Percentiles rank a stretch among this genome's conserved stretches.
These are phyloP conservation scores for Penicillium verhagenii DNA, from an alignment of 495 filamentous ascomycete species.

Conservation along the genomic window DNA sequence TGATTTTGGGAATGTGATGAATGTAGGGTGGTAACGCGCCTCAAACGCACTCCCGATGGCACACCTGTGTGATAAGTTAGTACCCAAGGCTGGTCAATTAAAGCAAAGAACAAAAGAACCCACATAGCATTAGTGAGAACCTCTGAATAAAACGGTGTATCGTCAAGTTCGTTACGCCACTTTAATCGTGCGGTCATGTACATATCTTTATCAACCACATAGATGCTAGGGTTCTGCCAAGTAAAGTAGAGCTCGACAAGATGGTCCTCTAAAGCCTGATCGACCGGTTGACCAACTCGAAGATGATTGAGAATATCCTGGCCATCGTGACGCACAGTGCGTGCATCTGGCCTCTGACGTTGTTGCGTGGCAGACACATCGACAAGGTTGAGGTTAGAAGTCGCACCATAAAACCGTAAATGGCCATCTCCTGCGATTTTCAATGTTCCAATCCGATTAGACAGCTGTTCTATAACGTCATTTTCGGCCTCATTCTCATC, in stretches of 20 bases:
- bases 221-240: conserved; percentile 51
- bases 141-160: conserved; percentile 50
- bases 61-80: conserved; percentile 37
- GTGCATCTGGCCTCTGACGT: conserved; percentile 52
- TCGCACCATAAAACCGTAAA: conserved; percentile 48
- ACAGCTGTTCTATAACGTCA: conserved; percentile 47
- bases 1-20: conserved; percentile 48
- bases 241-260: conserved; percentile 51
- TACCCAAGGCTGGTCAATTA: background rate
- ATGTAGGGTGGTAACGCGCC: conserved; percentile 45
- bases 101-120: conserved; percentile 2
- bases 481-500: conserved; percentile 46
- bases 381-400: conserved; percentile 48
- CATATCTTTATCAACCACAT: conserved; percentile 51
- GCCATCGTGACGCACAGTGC: conserved; percentile 46
- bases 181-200: conserved; percentile 40
- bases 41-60: conserved; percentile 49
- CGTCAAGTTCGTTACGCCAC: conserved; percentile 42
- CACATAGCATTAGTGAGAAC: conserved; percentile 52
- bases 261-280: conserved; percentile 45
- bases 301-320: conserved; percentile 45
- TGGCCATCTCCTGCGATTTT: conserved; percentile 51
- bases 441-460: conserved; percentile 46
- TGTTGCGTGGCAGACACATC: conserved; percentile 46
- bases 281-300: conserved; percentile 43